Conservation (phyloP, 169 alveolate genomes). For the Plasmodium vivax region DNA sequence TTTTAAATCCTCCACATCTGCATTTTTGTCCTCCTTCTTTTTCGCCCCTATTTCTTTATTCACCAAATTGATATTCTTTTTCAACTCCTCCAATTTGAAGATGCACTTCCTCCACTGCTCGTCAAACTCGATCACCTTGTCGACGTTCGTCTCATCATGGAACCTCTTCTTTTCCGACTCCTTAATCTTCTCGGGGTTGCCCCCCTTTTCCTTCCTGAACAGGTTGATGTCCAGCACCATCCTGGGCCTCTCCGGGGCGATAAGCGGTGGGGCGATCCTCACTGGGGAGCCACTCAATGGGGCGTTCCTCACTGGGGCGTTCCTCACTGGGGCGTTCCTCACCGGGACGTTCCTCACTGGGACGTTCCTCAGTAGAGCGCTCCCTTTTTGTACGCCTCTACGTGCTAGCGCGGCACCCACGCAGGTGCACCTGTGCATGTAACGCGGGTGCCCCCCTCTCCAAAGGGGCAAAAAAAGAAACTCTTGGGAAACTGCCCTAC, state of each 20-base stretch:
- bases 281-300: background rate
- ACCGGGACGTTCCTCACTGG: no score
- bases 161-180: constrained; percentile 82
- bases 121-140: constrained; percentile 85
- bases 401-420: background rate
- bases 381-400: background rate
- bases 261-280: background rate
- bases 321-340: no score
- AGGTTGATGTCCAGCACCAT: constrained; percentile 84
- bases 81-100: constrained; percentile 84
- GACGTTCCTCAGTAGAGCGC: no score
- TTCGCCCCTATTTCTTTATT: constrained; percentile 77
- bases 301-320: background rate
- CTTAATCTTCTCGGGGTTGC: constrained; percentile 72
- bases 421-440: background rate
- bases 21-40: constrained; percentile 76
- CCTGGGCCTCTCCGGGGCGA: background rate
- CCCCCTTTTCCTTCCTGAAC: constrained; percentile 80
- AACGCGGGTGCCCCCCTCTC: background rate
- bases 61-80: constrained; percentile 78
- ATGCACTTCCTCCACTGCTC: constrained; percentile 87
- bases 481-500: background rate
- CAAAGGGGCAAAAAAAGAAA: background rate
- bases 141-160: constrained; percentile 80
- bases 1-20: constrained; percentile 79